Conservation (phyloP, 176 grass and related monocot species). For the Lolium perenne region DNA sequence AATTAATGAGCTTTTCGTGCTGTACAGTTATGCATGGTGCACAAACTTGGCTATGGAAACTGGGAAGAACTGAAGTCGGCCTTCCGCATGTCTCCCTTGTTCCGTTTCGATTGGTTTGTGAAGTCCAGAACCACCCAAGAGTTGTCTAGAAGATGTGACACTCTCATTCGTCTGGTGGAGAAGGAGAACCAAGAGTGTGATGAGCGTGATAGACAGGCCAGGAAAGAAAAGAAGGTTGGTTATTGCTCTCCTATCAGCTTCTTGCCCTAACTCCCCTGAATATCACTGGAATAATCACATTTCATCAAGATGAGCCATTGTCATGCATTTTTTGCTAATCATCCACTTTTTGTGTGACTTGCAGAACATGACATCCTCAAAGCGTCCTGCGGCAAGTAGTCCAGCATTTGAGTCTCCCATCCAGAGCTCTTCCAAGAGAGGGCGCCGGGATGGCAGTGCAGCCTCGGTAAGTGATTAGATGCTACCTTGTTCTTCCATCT, state of each 20-base stretch:
- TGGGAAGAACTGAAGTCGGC: constrained; percentile 87
- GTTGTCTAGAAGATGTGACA: constrained; percentile 74
- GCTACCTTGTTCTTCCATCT: neutral
- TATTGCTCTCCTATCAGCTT: neutral
- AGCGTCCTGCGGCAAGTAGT: constrained; percentile 52
- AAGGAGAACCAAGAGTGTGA: constrained; percentile 84
- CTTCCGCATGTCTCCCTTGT: constrained; percentile 68
- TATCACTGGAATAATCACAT: neutral
- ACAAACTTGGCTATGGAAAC: constrained; percentile 84
- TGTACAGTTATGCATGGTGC: constrained; percentile 76
- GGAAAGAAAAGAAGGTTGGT: constrained; percentile 76
- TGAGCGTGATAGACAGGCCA: constrained; percentile 66
- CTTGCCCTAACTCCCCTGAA: neutral
- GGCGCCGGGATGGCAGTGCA: constrained; percentile 60
- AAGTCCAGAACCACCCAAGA: constrained; percentile 79
- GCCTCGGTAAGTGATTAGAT: constrained; percentile 46
- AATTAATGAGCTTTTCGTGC: neutral
- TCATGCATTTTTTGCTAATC: neutral
- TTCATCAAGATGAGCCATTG: neutral
- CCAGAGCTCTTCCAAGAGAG: constrained; percentile 56
- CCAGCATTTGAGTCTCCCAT: constrained; percentile 56
- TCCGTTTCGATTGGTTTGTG: constrained; percentile 88
- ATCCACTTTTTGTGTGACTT: neutral
- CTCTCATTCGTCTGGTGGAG: constrained; percentile 79
- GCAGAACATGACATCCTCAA: constrained; percentile 68